Evolutionary conservation across 2,329 filamentous ascomycete genomes (phyloP).

Genomic region (Ceratocystis colombiana): DNA sequence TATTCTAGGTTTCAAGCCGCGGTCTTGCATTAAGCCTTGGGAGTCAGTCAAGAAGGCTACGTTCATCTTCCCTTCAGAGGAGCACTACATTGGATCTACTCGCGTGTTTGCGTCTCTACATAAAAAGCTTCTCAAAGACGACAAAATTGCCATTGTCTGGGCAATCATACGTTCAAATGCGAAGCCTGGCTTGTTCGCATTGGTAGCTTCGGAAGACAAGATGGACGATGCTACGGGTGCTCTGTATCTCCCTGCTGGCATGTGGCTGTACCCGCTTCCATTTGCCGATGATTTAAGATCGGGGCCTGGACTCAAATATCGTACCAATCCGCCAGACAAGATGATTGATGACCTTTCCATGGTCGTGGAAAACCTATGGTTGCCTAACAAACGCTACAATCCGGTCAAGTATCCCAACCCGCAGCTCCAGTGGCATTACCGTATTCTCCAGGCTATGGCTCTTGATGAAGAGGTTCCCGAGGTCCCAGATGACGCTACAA

Average conservation of each 20-base stretch:
- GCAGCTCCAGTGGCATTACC: constrained; percentile 92
- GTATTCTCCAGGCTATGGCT: constrained; percentile 80
- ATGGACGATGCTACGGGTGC: constrained; percentile 54
- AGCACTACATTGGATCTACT: constrained; percentile 80
- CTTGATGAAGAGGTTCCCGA: constrained; percentile 84
- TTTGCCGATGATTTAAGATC: constrained; percentile 81
- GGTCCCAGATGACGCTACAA: constrained; percentile 61
- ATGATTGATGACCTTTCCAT: constrained; percentile 73
- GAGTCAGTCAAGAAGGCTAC: constrained; percentile 75
- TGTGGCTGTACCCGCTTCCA: constrained; percentile 82
- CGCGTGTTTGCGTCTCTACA: constrained; percentile 86
- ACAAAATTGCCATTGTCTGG: constrained; percentile 83
- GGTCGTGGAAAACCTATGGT: constrained; percentile 74
- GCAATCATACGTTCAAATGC: constrained; percentile 75
- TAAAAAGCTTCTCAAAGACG: constrained; percentile 67
- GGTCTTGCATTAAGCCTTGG: constrained; percentile 66
- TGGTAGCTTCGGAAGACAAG: constrained; percentile 64
- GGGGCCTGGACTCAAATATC: constrained; percentile 51
- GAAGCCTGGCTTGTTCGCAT: constrained; percentile 65
- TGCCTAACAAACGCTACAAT: constrained; percentile 77
- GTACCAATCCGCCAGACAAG: constrained; percentile 47
- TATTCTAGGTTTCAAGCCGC: constrained; percentile 87
- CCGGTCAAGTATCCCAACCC: constrained; percentile 85
- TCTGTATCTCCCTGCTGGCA: constrained; percentile 65
- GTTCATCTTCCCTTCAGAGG: constrained; percentile 90